Evolutionary conservation across 345 rosid genomes (phyloP).

Genomic region (Geranium rotundifolium): DNA sequence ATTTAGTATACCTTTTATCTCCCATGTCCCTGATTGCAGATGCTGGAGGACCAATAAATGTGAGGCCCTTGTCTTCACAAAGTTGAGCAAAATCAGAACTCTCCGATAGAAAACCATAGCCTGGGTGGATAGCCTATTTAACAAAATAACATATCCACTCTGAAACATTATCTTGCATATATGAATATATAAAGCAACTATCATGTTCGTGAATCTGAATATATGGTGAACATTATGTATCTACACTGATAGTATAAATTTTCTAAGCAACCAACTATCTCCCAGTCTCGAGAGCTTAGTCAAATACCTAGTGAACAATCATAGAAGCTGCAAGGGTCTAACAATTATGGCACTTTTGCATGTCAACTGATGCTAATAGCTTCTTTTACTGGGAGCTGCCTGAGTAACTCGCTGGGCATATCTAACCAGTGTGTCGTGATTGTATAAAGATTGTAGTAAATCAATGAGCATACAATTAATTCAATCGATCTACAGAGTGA

Average conservation of each 20-base stretch:
- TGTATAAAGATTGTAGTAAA: no score
- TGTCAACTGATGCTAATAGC: not conserved
- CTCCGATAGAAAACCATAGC: slow-evolving; percentile 87
- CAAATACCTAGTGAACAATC: not conserved
- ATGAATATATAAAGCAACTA: slow-evolving; percentile 3
- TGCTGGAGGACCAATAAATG: slow-evolving; percentile 83
- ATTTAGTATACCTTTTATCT: slow-evolving; percentile 60
- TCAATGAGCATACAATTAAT: no score
- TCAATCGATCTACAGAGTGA: no score
- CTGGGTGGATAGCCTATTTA: slow-evolving; percentile 82
- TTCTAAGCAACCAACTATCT: not conserved
- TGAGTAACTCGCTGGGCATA: no score
- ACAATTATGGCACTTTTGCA: not conserved
- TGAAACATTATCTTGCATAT: slow-evolving; percentile 6
- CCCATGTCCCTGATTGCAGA: slow-evolving; percentile 97
- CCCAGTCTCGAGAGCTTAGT: not conserved
- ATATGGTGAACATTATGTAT: not conserved
- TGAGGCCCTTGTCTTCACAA: slow-evolving; percentile 64
- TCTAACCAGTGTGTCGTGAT: no score
- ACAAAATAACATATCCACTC: slow-evolving; percentile 15
- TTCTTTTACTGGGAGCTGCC: no score
- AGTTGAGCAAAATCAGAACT: slow-evolving; percentile 74
- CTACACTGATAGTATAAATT: not conserved
- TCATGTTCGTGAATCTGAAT: not conserved
- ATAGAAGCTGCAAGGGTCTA: not conserved